phyloP scores from a whole-genome alignment of 768 basidiomycete species.

The Hemileccinum impolitum region DNA sequence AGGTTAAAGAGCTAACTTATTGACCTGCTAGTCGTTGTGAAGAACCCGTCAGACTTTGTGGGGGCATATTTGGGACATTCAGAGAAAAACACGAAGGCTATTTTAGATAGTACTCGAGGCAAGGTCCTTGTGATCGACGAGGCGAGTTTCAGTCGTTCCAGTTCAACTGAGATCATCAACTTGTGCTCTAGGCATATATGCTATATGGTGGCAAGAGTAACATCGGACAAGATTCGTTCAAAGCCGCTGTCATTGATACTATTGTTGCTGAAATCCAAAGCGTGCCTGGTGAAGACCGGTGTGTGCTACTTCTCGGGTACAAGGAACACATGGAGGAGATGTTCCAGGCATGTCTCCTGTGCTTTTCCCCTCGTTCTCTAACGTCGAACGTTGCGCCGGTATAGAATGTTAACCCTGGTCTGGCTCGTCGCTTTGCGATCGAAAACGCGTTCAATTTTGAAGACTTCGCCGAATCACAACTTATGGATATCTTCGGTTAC shows the following conservation, averaged over 20 bases:
- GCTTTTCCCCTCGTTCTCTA: background rate
- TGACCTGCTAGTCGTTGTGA: conserved; percentile 48
- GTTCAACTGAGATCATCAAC: background rate
- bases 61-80: conserved; percentile 57
- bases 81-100: conserved; percentile 62
- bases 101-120: conserved; percentile 54
- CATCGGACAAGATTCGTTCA: conserved; percentile 44
- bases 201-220: conserved; percentile 40
- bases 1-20: background rate
- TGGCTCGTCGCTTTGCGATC: conserved; percentile 63
- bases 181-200: conserved; percentile 59
- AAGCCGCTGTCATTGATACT: conserved; percentile 70
- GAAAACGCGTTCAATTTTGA: conserved; percentile 68
- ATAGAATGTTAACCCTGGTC: conserved; percentile 70
- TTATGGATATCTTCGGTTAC: conserved; percentile 49
- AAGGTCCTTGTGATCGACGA: conserved; percentile 75
- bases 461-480: conserved; percentile 55
- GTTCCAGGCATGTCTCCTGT: conserved; percentile 55
- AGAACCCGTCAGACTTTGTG: conserved; percentile 69
- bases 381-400: background rate
- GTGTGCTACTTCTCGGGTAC: conserved; percentile 65
- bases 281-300: conserved; percentile 66
- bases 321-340: conserved; percentile 65
- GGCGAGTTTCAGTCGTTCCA: conserved; percentile 29
- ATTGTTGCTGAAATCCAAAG: conserved; percentile 74